Evolutionary conservation across 1,139 yeast genomes (phyloP).

Genomic region (Nadsonia starkeyi-henricii): DNA sequence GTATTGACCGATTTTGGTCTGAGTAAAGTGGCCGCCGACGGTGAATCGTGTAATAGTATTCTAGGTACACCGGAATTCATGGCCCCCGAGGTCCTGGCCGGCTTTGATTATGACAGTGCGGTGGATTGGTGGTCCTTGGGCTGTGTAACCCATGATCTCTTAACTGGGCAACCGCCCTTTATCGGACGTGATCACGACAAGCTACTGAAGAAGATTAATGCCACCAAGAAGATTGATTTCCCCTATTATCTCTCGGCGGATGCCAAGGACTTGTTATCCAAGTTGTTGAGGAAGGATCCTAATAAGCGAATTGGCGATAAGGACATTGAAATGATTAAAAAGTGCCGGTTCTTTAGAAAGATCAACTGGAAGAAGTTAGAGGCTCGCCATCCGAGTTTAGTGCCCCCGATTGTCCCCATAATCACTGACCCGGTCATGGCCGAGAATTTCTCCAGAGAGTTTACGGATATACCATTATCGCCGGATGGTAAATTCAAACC

Average conservation of each 20-base stretch:
- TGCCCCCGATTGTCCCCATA: conserved; percentile 77
- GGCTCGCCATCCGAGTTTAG: conserved; percentile 28
- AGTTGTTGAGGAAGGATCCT: conserved; percentile 63
- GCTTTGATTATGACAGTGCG: conserved; percentile 69
- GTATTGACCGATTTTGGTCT: conserved; percentile 88
- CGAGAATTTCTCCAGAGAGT: conserved; percentile 81
- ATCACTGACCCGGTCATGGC: conserved; percentile 80
- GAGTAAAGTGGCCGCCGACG: conserved; percentile 54
- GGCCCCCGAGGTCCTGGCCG: conserved; percentile 88
- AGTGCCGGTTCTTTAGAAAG: conserved; percentile 67
- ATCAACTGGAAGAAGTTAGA: conserved; percentile 61
- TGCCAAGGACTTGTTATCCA: conserved; percentile 68
- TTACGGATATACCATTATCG: conserved; percentile 53
- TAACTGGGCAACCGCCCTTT: conserved; percentile 90
- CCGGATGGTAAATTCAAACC: conserved; percentile 9
- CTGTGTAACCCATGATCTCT: conserved; percentile 71
- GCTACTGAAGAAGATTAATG: conserved; percentile 68
- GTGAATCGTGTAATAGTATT: conserved; percentile 49
- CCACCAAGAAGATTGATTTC: conserved; percentile 50
- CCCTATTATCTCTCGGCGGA: conserved; percentile 76
- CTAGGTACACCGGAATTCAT: conserved; percentile 93
- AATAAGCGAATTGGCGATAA: conserved; percentile 49
- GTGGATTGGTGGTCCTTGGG: conserved; percentile 99
- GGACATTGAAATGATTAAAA: conserved; percentile 56
- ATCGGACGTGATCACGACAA: conserved; percentile 78